Conservation (phyloP, 352 stramenopile genomes). For the Blastocystis sp. region DNA sequence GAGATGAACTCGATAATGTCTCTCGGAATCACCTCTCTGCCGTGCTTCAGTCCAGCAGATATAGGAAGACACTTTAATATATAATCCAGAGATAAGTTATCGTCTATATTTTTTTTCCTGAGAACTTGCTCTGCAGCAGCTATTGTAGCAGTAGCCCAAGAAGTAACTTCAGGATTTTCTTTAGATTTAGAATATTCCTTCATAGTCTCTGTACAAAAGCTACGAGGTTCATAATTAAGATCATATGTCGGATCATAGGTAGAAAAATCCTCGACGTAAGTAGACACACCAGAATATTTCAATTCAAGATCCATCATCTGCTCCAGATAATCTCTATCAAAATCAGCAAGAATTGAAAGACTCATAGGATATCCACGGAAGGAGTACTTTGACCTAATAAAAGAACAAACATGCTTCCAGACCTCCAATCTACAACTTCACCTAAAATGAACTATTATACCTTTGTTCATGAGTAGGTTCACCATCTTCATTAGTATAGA, state of each 20-base stretch:
- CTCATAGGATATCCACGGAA: neutral
- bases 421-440: too few relatives aligned
- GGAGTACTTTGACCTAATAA: too few relatives aligned
- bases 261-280: neutral
- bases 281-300: neutral
- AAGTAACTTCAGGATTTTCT: neutral
- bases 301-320: constrained; percentile 5
- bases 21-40: neutral
- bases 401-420: too few relatives aligned
- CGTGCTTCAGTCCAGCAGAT: neutral
- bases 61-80: neutral
- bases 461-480: too few relatives aligned
- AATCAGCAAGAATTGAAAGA: neutral
- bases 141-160: neutral
- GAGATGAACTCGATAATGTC: neutral
- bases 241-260: neutral
- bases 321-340: neutral
- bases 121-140: neutral
- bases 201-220: neutral
- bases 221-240: neutral
- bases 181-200: neutral
- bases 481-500: too few relatives aligned
- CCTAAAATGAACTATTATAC: too few relatives aligned
- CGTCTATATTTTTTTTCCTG: neutral
- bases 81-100: neutral